Base-by-base conservation (phyloP, 1,284 basidiomycete genomes). In the Grifola frondosa region DNA sequence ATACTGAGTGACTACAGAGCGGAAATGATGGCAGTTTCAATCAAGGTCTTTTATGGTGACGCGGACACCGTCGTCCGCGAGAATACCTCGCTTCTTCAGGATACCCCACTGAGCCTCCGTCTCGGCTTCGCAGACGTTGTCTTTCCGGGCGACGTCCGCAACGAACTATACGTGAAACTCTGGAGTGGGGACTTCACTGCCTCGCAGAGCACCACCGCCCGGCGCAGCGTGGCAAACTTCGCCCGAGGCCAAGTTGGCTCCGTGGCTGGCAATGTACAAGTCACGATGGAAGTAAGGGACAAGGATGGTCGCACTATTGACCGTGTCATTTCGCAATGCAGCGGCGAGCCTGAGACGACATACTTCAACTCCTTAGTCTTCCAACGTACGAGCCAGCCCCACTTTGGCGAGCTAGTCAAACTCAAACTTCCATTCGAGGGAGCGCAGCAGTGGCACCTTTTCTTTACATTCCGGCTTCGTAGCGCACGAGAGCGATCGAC, bases 101-200 rank as follows among this genome's bases (percentile, higher is more conserved):
- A 89, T 52, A 80, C 82, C 5, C 87, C 93, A 0, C 75, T 86
- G 28, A 94, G 93, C 1, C 72, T 88, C 15, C 86, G 93, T 6
- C 81, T 99, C n/a, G 93, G 94, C 21, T 99, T 99, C 61, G 91
- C 95, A 0, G 96, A 98, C 57, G 93, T 97, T 2, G 94, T 97
- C 8, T 94, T 95, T 60, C 95, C 95, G 1, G 92, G 90, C 7
- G 88, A 93, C 52, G 69, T 80, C n/a, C 82, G 95, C 16, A 97
- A 97, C 59, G 95, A 98, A 58, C 76, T 97, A 7, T 98, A 97
- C 65, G 79, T 97, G 71, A 97, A 94, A 61, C 76, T 97, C 1
- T 95, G 91, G 91, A 86, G 84, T 38, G 94, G 89, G 20, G 85
- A 90, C 50, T 97, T 96, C 59, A 69, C 74, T 2, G 68, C 78